Base-by-base conservation (phyloP, 2,329 filamentous ascomycete species). In the Aspergillus tubingensis region DNA sequence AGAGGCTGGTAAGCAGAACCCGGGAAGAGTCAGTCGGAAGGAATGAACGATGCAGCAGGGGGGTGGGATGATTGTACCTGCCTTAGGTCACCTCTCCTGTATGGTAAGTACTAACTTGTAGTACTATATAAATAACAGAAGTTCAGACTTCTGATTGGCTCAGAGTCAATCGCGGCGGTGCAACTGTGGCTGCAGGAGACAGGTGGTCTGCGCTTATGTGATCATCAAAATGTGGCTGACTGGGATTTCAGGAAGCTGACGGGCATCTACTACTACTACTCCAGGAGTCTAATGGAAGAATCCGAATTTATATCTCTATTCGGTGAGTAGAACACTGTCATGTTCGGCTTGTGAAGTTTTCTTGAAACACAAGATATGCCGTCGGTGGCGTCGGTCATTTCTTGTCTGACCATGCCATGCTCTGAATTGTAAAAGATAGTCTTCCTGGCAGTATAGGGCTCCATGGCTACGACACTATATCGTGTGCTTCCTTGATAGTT, bases 51-150 rank as follows among this genome's bases (percentile, higher is more conserved):
- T 64, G 71, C 65, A 70, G 27, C 27, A 30, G 27, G 27, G 27
- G 70, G 71, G 62, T 61, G 43, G 52, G 23, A 36, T 36, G 32
- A 36, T 39, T 57, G 68, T 69, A 68, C 65, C 63, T 65, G 60
- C 56, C 55, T 58, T 63, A 59, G 47, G 25, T 50, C 47, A 50
- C 44, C 11, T n/a, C 13, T 25, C 32, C 49, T 53, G 59, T 63
- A 56, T 54, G 59, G 17, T 21, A 21, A 21, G 21, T 13, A 44
- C 41, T 15, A 15, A 19, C 17, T 19, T 19, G 25, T 25, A 25
- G 21, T 6, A 27, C 17, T 44, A 44, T 44, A 44, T 23, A 65
- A 63, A 63, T 67, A 70, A 67, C 65, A 63, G 63, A 60, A 62
- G 43, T 53, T 57, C 59, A 59, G 49, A 54, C 21, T 54, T 44